Evolutionary conservation across 345 rosid genomes (phyloP), one percentile per base, ranked within the genome.

Genomic region (Brassica rapa): DNA sequence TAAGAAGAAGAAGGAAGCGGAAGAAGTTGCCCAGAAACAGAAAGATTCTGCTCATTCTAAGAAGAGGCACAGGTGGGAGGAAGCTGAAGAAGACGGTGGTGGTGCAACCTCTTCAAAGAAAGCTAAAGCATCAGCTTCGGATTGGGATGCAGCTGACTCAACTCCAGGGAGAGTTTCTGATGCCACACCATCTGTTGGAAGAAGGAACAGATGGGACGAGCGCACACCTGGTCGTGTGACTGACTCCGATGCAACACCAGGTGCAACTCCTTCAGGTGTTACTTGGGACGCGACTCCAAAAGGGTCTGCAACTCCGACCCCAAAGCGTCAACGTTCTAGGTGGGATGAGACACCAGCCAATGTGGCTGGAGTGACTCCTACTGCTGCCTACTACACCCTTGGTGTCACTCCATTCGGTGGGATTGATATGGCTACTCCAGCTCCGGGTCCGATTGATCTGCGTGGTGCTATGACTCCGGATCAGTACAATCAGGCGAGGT

Each of bases 271-370:
- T 24, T 89, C 93, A 14, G 98, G 99, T 53, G 89, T 89, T 81
- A 83, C 94, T 62, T 93, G 99, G 99, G 98, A 95, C 69, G 94
- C 97, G 0, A 95, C 98, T 71, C 98, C 93, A 1, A 76, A 88
- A 30, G 99, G 99, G 11, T 82, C 87, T 82, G 97, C 85, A 10
- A 93, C 98, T 0, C 97, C 98, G 0, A 95, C 99, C 0, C 99
- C 98, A 0, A 95, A 95, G 74, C 84, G 92, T 49, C 99, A 95
- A 81, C 87, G 98, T 46, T 91, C 99, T 1, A 88, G 99, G 73
- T 95, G 99, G 99, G 99, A 95, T 43, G 99, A 93, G 85, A 95
- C 98, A 1, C 99, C 99, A 0, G 99, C 97, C 2, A 91, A 93
- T 33, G 91, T 93, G 97, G 97, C 99, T 8, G 99, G 93, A 87